Conservation (phyloP, 352 stramenopile species). For the Phytopythium montanum region DNA sequence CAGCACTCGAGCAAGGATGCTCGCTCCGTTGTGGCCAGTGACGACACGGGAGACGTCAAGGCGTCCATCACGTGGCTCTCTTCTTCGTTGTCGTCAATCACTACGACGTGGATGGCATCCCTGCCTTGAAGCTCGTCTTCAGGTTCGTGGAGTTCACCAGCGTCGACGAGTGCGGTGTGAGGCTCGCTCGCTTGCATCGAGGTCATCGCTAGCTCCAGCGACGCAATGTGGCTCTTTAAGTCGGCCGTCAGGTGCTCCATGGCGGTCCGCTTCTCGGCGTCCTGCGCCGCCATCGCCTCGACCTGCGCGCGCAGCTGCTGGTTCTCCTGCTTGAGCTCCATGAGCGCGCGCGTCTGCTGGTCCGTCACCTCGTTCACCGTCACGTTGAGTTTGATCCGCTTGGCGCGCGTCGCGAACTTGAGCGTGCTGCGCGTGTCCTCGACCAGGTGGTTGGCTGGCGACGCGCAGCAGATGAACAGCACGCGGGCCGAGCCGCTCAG, state of each 20-base stretch:
- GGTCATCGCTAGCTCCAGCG: slow-evolving; percentile 10
- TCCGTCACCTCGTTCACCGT: slow-evolving; percentile 41
- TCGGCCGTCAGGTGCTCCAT: slow-evolving; percentile 32
- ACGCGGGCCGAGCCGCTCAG: slow-evolving; percentile 80
- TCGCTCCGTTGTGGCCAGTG: slow-evolving; percentile 5
- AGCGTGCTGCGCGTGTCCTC: slow-evolving; percentile 90
- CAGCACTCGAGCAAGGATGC: slow-evolving; percentile 4
- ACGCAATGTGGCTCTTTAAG: slow-evolving; percentile 32
- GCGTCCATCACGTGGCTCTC: slow-evolving; percentile 9
- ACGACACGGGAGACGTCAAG: slow-evolving; percentile 14
- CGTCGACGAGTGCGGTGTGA: neutral
- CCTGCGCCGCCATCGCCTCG: slow-evolving; percentile 25
- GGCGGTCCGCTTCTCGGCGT: slow-evolving; percentile 29
- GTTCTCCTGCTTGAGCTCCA: slow-evolving; percentile 39
- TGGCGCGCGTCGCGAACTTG: slow-evolving; percentile 89
- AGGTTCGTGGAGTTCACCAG: neutral
- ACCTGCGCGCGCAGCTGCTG: slow-evolving; percentile 34
- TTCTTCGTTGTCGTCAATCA: slow-evolving; percentile 10
- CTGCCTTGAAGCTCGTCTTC: neutral
- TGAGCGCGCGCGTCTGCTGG: slow-evolving; percentile 25
- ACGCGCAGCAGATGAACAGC: slow-evolving; percentile 85
- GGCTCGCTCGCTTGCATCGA: slow-evolving; percentile 11
- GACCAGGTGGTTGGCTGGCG: slow-evolving; percentile 64
- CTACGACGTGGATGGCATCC: slow-evolving; percentile 12
- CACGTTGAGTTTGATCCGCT: slow-evolving; percentile 67